These are phyloP conservation scores for Claviceps sp. DNA, from an alignment of 2,329 filamentous ascomycete species.

Conservation along the genomic window DNA sequence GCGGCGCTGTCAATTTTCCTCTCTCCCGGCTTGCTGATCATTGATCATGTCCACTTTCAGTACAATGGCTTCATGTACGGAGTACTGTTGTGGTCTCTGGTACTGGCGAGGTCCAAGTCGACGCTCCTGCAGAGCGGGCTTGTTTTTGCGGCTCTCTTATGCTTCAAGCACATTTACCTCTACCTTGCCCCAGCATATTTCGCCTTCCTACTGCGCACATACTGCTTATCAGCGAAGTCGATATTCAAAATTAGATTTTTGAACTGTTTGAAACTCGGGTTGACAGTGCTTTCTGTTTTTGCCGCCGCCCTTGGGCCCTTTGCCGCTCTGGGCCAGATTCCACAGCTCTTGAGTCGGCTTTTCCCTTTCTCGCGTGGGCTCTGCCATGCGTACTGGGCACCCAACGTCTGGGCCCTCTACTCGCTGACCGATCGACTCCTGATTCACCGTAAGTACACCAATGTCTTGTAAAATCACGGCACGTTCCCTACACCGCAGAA, in stretches of 20 bases:
- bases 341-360: slow-evolving; percentile 68
- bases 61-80: slow-evolving; percentile 98
- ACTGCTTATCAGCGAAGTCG: slow-evolving; percentile 70
- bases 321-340: slow-evolving; percentile 63
- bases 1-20: slow-evolving; percentile 80
- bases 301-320: slow-evolving; percentile 84
- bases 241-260: slow-evolving; percentile 61
- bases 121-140: slow-evolving; percentile 68
- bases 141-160: slow-evolving; percentile 72
- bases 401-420: slow-evolving; percentile 94
- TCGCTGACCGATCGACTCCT: slow-evolving; percentile 77
- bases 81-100: slow-evolving; percentile 72
- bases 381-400: slow-evolving; percentile 97
- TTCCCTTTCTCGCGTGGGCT: slow-evolving; percentile 91
- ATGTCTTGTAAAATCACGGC: background rate
- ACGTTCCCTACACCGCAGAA: background rate
- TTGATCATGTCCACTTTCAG: slow-evolving; percentile 97
- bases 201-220: slow-evolving; percentile 75
- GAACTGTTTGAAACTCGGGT: slow-evolving; percentile 74
- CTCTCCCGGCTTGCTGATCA: slow-evolving; percentile 86
- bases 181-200: slow-evolving; percentile 96
- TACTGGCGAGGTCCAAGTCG: slow-evolving; percentile 62
- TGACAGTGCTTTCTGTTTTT: slow-evolving; percentile 58
- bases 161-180: slow-evolving; percentile 96
- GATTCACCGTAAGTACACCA: slow-evolving; percentile 54